A percentile compares a stretch with the other conserved stretches of the same genome.
These are phyloP conservation scores for Cytospora piceicola DNA, from an alignment of 2,329 filamentous ascomycete genomes.

Conservation along the genomic window DNA sequence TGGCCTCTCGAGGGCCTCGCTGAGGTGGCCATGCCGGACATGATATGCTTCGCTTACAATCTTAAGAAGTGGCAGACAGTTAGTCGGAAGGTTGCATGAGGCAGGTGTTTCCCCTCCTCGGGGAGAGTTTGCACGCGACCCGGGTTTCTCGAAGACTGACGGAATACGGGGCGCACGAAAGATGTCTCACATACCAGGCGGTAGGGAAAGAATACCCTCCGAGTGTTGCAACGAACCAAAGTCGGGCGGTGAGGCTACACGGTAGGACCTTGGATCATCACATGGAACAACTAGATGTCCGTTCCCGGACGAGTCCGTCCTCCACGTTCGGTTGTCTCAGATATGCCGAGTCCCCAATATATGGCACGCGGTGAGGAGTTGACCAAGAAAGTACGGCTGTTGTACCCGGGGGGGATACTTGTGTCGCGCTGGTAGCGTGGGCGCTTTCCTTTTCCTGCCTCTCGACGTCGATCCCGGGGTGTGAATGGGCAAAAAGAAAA, in stretches of 20 bases:
- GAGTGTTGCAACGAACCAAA: constrained; percentile 44
- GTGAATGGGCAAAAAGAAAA: constrained; percentile 15
- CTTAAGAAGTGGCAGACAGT: constrained; percentile 35
- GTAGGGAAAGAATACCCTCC: constrained; percentile 40
- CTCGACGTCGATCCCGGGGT: constrained; percentile 12
- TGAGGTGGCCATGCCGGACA: constrained; percentile 60
- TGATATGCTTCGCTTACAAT: constrained; percentile 39
- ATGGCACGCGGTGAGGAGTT: constrained; percentile 30
- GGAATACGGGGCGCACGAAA: constrained; percentile 31
- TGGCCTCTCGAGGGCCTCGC: constrained; percentile 60
- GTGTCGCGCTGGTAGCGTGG: constrained; percentile 27
- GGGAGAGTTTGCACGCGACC: constrained; percentile 33
- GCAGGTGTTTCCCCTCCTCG: constrained; percentile 22
- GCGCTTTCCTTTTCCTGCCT: constrained; percentile 14
- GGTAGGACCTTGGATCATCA: constrained; percentile 47
- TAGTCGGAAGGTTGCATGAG: constrained; percentile 36
- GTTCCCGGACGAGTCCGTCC: constrained; percentile 41
- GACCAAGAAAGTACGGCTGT: constrained; percentile 28
- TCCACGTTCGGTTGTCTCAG: constrained; percentile 37
- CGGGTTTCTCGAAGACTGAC: constrained; percentile 32
- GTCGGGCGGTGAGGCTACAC: constrained; percentile 46
- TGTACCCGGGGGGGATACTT: constrained; percentile 26
- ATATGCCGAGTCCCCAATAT: constrained; percentile 28
- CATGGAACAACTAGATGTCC: constrained; percentile 46
- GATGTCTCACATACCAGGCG: constrained; percentile 46